Base-by-base conservation (phyloP, 495 filamentous ascomycete genomes). In the Trichoderma virens region DNA sequence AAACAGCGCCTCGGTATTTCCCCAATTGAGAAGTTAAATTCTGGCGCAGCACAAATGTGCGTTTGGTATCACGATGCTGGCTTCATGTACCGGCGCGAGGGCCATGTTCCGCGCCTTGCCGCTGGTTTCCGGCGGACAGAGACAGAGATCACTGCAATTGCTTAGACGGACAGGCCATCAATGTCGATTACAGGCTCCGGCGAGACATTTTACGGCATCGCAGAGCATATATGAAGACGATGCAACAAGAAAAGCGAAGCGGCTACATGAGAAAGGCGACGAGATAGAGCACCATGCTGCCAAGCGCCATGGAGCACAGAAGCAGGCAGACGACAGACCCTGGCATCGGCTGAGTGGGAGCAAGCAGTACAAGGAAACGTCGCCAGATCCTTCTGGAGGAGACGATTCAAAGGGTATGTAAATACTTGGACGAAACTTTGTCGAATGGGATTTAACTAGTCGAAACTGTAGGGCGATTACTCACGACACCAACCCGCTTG, bases 401-500 rank as follows among this genome's bases (percentile, higher is more conserved):
- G 61, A 39, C n/a, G 85, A 88, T 79, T 86, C 80, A 0, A 87
- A 88, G 74, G 90, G 88, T 88, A 73, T 16, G 61, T 54, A 47
- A 5, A 31, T 9, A 16, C 18, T 16, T 2, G 27, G 14, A 23
- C 38, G 8, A 5, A 23, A 47, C 20, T 23, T 7, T 51, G 45
- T 11, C 9, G 11, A 31, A 6, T 31, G 43, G 20, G 8, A 5
- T 25, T 23, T 60, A 23, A 65, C 61, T 47, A 39, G 25, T 1
- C 61, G 45, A 23, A 32, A 43, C 23, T 61, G 54, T 14, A 61
- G 95, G 92, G 91, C 43, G 96, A 93, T 83, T 98, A 31, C 79
- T 97, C 51, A 93, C 93, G 0, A 97, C 93, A 0, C 93, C 93
- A 0, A 94, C 91, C 0, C 84, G 91, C 6, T 85, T 96, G 43